Evolutionary conservation across 495 filamentous ascomycete species (phyloP), one percentile per base, ranked within the genome.

Genomic region (Penicillium simplicissimum): DNA sequence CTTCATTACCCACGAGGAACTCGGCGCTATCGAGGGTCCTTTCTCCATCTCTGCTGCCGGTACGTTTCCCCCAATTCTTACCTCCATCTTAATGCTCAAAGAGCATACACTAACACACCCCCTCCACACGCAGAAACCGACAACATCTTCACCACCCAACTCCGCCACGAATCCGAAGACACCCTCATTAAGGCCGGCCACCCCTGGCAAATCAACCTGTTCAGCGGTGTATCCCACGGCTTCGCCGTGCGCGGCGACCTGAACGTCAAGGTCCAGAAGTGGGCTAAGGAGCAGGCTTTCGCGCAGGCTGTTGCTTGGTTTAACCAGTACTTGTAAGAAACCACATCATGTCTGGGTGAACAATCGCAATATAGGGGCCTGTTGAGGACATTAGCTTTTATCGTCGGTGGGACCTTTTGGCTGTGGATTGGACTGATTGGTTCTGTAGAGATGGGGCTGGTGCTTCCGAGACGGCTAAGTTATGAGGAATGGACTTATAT

Each of bases 271-370:
- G 55, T 75, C 43, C 73, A 84, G 72, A 91, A 87, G 80, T 95
- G 81, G 62, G 88, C 90, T 52, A 93, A 93, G 83, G 90, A 97
- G 79, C 85, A 89, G 78, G 92, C 92, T 28, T 95, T 95, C 70
- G 69, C 81, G 57, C 91, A 96, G 79, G 91, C 91, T 55, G 80
- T 93, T 48, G 68, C 73, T 49, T 96, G 92, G 92, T 95, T 96
- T 68, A 82, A 89, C 62, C 74, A 83, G 71, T 76, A 79, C 68
- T 58, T 86, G 60, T 85, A 82, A 72, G 73, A 61, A 54, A n/a
- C 11, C 9, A 6, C 23, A 6, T 2, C 8, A 10, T 17, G 14
- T 11, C 51, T 35, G 33, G 31, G n/a, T 53, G 11, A 5, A 14
- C 1, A 14, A 31, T 7, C 28, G 6, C 28, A 28, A 49, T 49